phyloP scores from a whole-genome alignment of 2,329 filamentous ascomycete genomes.

The Colletotrichum lentis region DNA sequence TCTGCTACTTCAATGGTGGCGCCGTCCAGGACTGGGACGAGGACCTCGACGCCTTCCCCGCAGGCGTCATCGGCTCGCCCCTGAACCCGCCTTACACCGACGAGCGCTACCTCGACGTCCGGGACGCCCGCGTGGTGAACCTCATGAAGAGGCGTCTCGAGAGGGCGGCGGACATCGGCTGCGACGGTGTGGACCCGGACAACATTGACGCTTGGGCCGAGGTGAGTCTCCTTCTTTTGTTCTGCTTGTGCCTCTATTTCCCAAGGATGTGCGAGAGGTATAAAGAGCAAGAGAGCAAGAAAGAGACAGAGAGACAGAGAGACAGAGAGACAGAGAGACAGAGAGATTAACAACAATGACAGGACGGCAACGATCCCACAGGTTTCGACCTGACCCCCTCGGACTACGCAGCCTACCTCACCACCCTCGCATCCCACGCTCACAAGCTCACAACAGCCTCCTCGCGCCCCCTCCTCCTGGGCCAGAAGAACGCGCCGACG shows the following conservation, averaged over 20 bases:
- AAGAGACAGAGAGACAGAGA: too few species aligned
- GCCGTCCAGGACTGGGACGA: slow-evolving; percentile 45
- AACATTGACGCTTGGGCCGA: slow-evolving; percentile 47
- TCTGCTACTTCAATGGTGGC: slow-evolving; percentile 49
- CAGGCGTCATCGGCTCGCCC: slow-evolving; percentile 41
- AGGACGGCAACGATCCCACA: slow-evolving; percentile 42
- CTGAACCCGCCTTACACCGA: slow-evolving; percentile 42
- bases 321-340: too few species aligned
- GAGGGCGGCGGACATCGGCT: slow-evolving; percentile 43
- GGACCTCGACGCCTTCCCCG: slow-evolving; percentile 40
- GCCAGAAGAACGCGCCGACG: slow-evolving; percentile 48
- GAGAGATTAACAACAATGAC: slow-evolving; percentile 1
- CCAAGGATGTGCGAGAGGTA: too few species aligned
- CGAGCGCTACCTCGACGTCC: slow-evolving; percentile 46
- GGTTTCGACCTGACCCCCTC: slow-evolving; percentile 44
- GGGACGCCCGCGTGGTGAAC: slow-evolving; percentile 41
- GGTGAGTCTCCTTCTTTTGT: slow-evolving; percentile 18
- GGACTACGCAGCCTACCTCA: slow-evolving; percentile 46
- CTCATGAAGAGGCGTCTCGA: slow-evolving; percentile 46
- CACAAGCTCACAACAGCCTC: slow-evolving; percentile 43
- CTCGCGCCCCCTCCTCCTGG: slow-evolving; percentile 42
- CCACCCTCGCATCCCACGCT: slow-evolving; percentile 44
- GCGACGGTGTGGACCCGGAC: slow-evolving; percentile 49
- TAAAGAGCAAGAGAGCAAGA: too few species aligned
- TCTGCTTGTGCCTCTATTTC: neutral